These are phyloP conservation scores for Nicotiana tomentosiformis DNA, from an alignment of 257 asterid genomes.

Conservation along the genomic window DNA sequence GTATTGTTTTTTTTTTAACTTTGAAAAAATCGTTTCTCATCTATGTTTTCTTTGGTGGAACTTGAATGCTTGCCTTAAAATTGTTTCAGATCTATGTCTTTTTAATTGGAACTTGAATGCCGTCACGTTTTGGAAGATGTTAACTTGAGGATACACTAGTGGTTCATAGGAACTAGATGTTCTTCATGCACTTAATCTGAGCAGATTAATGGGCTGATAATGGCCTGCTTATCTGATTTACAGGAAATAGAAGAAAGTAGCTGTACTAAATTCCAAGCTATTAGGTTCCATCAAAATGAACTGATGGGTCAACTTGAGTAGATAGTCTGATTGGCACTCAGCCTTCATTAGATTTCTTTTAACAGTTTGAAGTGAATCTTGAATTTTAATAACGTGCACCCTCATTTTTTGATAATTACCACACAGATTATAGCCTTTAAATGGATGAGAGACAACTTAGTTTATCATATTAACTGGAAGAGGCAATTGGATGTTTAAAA, in stretches of 20 bases:
- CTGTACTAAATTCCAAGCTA: neutral
- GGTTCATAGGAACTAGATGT: neutral
- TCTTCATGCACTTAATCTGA: neutral
- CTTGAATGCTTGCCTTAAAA: neutral
- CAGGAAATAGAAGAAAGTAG: neutral
- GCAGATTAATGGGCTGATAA: neutral
- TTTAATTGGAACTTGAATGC: neutral
- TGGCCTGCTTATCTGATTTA: neutral
- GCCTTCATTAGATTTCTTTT: neutral
- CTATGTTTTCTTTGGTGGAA: conserved; percentile 1
- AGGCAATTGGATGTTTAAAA: no score
- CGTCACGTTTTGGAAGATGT: neutral
- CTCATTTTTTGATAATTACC: neutral
- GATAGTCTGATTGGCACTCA: neutral
- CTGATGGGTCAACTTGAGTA: neutral
- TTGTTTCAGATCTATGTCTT: neutral
- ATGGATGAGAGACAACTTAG: neutral
- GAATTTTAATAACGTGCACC: neutral
- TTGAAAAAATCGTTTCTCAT: neutral
- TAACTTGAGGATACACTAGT: neutral
- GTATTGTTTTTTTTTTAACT: conserved; percentile 22
- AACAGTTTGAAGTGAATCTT: neutral
- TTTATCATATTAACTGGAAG: neutral
- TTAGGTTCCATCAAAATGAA: neutral
- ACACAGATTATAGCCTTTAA: neutral